These are phyloP conservation scores for Trametes cubensis DNA, from an alignment of 768 basidiomycete genomes.

Conservation along the genomic window DNA sequence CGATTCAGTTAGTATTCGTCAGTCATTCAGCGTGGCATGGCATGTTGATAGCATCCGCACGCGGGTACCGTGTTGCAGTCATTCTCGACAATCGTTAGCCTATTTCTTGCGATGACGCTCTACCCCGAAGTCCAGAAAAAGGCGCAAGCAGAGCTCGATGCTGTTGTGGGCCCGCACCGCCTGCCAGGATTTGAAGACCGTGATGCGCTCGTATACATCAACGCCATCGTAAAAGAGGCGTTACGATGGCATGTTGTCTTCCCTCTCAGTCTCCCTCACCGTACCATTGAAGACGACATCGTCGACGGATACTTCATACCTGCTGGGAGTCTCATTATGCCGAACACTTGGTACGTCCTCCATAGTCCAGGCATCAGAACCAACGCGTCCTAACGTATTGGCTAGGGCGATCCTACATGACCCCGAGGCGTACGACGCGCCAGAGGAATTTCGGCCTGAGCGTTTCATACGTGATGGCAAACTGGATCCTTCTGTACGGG, in stretches of 20 bases:
- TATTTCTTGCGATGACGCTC: constrained; percentile 23
- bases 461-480: constrained; percentile 25
- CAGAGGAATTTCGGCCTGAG: constrained; percentile 27
- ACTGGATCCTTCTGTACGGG: constrained; percentile 25
- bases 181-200: constrained; percentile 33
- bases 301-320: constrained; percentile 8
- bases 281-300: constrained; percentile 4
- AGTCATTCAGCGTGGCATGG: not conserved
- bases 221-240: constrained; percentile 38
- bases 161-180: constrained; percentile 37
- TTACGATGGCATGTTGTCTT: constrained; percentile 22
- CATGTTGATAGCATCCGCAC: not conserved
- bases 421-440: constrained; percentile 22
- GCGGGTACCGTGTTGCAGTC: constrained; percentile 17
- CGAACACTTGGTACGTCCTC: constrained; percentile 23
- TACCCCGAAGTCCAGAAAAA: constrained; percentile 35
- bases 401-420: constrained; percentile 23
- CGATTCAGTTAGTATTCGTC: not conserved
- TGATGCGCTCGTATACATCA: constrained; percentile 31
- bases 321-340: not conserved
- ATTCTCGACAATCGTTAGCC: constrained; percentile 17
- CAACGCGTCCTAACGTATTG: constrained; percentile 9
- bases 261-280: constrained; percentile 18
- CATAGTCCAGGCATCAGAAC: not conserved
- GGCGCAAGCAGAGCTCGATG: constrained; percentile 43